Evolutionary conservation across 2,329 filamentous ascomycete species (phyloP).

Genomic region (Apiospora pterosperma): DNA sequence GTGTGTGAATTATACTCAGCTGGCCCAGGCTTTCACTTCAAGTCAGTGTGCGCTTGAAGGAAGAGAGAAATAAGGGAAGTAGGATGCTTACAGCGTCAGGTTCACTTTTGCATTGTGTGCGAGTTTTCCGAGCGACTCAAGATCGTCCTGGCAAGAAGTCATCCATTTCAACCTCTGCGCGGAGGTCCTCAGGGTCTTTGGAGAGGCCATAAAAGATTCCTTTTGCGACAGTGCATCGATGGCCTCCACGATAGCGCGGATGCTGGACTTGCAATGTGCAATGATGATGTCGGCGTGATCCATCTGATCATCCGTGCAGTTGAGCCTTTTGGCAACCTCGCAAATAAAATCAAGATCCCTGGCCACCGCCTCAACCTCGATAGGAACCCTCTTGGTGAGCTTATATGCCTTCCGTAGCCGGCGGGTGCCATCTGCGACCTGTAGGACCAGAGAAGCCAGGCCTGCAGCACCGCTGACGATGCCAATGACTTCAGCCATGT

Average conservation of each 20-base stretch:
- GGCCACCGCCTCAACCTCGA: background rate
- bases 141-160: background rate
- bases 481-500: background rate
- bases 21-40: background rate
- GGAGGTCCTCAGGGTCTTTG: background rate
- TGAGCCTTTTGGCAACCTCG: background rate
- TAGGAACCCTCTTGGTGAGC: background rate
- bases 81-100: background rate
- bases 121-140: background rate
- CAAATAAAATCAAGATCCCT: background rate
- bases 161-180: background rate
- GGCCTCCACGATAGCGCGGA: background rate
- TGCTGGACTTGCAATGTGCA: background rate
- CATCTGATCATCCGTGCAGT: background rate
- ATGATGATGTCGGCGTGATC: background rate
- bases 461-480: background rate
- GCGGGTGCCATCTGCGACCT: background rate
- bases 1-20: background rate
- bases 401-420: slow-evolving; percentile 2
- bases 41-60: background rate
- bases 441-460: background rate
- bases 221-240: background rate
- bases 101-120: background rate
- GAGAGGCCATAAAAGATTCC: background rate
- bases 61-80: background rate